Percentiles rank a stretch among this genome's conserved stretches.
Conservation (phyloP, 2,329 filamentous ascomycete genomes). For the Scytalidium sp. region DNA sequence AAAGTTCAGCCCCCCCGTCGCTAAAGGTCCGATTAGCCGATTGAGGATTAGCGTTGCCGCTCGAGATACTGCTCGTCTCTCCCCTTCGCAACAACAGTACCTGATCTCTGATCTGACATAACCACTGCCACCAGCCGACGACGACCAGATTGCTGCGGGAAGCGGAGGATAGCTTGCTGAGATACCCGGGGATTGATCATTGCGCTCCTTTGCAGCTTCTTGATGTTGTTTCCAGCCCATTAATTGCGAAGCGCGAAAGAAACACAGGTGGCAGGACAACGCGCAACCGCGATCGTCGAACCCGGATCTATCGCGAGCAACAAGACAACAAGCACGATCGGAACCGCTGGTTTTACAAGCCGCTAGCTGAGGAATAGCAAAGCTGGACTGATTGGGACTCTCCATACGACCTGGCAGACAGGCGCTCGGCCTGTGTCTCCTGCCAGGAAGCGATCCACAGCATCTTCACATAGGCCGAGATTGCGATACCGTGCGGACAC, state of each 20-base stretch:
- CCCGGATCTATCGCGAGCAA: background rate
- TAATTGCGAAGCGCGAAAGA: constrained; percentile 9
- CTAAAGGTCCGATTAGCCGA: background rate
- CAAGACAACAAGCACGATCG: background rate
- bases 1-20: background rate
- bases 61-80: background rate
- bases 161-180: constrained; percentile 10
- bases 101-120: constrained; percentile 2
- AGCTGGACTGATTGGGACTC: constrained; percentile 5
- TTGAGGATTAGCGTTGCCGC: background rate
- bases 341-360: constrained; percentile 1
- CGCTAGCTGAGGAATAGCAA: background rate
- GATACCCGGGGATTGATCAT: constrained; percentile 4
- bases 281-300: constrained; percentile 5
- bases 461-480: constrained; percentile 2
- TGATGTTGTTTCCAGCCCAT: background rate
- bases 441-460: background rate
- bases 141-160: constrained; percentile 4
- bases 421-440: background rate
- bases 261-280: constrained; percentile 21
- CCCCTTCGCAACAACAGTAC: constrained; percentile 1
- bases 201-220: constrained; percentile 12
- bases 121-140: constrained; percentile 5
- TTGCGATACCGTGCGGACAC: constrained; percentile 1
- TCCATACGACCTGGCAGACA: constrained; percentile 1